Evolutionary conservation across 2,329 filamentous ascomycete species (phyloP).

Genomic region (Metarhizium album): DNA sequence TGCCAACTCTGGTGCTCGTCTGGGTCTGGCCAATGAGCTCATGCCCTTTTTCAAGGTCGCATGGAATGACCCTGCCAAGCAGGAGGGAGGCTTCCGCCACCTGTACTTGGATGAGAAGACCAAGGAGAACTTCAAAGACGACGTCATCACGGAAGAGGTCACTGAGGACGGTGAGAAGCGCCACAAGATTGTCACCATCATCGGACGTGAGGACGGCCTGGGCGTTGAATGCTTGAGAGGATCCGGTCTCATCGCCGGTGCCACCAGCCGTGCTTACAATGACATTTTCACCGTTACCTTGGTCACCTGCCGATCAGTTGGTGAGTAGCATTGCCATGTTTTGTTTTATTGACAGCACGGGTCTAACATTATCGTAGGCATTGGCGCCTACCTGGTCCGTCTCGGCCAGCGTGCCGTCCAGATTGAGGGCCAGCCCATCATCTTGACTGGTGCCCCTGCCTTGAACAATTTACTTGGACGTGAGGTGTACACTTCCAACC

Average conservation of each 20-base stretch:
- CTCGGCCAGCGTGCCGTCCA: conserved; percentile 97
- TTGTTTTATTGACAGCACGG: background rate
- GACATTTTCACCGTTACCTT: conserved; percentile 98
- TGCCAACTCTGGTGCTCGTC: conserved; percentile 95
- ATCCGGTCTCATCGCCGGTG: conserved; percentile 95
- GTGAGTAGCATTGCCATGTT: conserved; percentile 33
- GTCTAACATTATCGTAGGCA: conserved; percentile 41
- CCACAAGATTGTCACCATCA: conserved; percentile 86
- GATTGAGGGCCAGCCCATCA: conserved; percentile 97
- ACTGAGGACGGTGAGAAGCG: conserved; percentile 79
- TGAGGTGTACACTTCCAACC: conserved; percentile 97
- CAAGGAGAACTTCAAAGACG: conserved; percentile 76
- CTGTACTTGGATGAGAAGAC: conserved; percentile 82
- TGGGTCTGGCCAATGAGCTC: conserved; percentile 91
- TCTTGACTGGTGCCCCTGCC: conserved; percentile 90
- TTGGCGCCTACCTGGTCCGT: conserved; percentile 96
- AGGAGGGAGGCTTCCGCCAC: conserved; percentile 90
- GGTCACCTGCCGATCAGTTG: conserved; percentile 95
- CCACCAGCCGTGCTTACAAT: conserved; percentile 92
- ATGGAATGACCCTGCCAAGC: conserved; percentile 78
- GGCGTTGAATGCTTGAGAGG: conserved; percentile 96
- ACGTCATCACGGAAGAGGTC: conserved; percentile 68
- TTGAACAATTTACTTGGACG: conserved; percentile 97
- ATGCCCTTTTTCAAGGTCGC: conserved; percentile 96
- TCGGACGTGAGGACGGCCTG: conserved; percentile 89